phyloP scores from a whole-genome alignment of 805 yeast genomes.

The Candida sphagnicola region DNA sequence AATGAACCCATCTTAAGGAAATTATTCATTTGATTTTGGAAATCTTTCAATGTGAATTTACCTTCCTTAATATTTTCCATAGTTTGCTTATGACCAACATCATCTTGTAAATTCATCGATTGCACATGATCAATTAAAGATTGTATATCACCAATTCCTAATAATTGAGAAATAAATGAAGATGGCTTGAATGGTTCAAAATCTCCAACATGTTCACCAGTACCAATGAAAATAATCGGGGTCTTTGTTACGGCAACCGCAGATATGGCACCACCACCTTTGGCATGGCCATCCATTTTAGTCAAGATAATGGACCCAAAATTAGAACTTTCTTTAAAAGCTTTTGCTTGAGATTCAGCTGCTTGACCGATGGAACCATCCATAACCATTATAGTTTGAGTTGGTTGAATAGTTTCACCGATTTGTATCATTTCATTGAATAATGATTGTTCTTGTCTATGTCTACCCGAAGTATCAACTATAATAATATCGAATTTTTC shows the following conservation, averaged over 20 bases:
- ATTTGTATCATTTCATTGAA: constrained; percentile 95
- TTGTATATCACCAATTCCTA: constrained; percentile 95
- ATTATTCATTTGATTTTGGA: constrained; percentile 92
- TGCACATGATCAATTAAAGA: constrained; percentile 93
- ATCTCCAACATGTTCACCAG: constrained; percentile 95
- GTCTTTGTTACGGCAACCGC: constrained; percentile 97
- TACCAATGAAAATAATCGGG: constrained; percentile 94
- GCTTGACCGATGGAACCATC: constrained; percentile 99
- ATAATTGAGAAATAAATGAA: constrained; percentile 82
- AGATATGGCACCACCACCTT: constrained; percentile 99
- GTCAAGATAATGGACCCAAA: constrained; percentile 95
- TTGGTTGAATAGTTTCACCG: constrained; percentile 81
- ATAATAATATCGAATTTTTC: constrained; percentile 91
- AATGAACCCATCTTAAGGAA: constrained; percentile 96
- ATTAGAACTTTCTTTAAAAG: constrained; percentile 88
- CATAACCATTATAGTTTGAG: constrained; percentile 94
- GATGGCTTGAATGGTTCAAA: constrained; percentile 88
- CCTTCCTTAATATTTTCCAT: constrained; percentile 94
- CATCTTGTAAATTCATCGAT: constrained; percentile 63
- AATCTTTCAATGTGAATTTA: constrained; percentile 84
- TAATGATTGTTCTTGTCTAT: constrained; percentile 87
- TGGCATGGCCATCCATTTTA: constrained; percentile 98
- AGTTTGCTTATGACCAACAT: constrained; percentile 77
- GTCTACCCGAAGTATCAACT: constrained; percentile 98
- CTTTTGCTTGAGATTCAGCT: constrained; percentile 90